A percentile compares a stretch with the other conserved stretches of the same genome.
Conservation (phyloP, 2,329 filamentous ascomycete genomes). For the Fusarium sp. region DNA sequence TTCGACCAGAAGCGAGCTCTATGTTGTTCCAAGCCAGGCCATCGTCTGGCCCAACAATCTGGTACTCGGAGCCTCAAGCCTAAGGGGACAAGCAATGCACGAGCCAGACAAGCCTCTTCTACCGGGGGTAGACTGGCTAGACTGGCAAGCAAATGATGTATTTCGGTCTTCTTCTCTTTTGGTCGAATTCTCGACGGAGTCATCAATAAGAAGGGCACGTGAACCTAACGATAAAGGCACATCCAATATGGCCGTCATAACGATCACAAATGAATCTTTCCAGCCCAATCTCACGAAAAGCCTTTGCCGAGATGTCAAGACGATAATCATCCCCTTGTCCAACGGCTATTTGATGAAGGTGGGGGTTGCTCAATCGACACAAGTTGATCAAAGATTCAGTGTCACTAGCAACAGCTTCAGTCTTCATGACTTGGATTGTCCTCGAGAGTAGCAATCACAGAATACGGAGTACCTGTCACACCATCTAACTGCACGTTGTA, state of each 20-base stretch:
- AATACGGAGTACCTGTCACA: not conserved
- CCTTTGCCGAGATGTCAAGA: conserved; percentile 26
- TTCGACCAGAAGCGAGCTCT: conserved; percentile 17
- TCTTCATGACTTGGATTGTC: not conserved
- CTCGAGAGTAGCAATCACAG: not conserved
- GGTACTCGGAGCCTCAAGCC: conserved; percentile 27
- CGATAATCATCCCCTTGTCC: conserved; percentile 10
- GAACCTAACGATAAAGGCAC: conserved; percentile 17
- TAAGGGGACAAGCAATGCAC: conserved; percentile 31
- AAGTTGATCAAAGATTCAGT: conserved; percentile 2
- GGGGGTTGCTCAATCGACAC: conserved; percentile 9
- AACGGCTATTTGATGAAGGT: conserved; percentile 10
- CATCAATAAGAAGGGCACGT: conserved; percentile 15
- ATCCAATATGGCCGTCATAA: conserved; percentile 33
- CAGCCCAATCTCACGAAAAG: conserved; percentile 26
- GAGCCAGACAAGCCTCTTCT: conserved; percentile 22
- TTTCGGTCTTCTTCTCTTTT: not conserved
- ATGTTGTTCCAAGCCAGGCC: conserved; percentile 26
- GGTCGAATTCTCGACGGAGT: not conserved
- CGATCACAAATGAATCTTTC: not conserved
- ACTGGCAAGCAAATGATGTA: not conserved
- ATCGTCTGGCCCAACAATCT: conserved; percentile 31
- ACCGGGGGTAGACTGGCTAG: conserved; percentile 14
- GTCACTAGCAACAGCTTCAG: not conserved
- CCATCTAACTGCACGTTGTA: not conserved